Conservation (phyloP, 2,329 filamentous ascomycete species). For the Claviceps humidiphila region DNA sequence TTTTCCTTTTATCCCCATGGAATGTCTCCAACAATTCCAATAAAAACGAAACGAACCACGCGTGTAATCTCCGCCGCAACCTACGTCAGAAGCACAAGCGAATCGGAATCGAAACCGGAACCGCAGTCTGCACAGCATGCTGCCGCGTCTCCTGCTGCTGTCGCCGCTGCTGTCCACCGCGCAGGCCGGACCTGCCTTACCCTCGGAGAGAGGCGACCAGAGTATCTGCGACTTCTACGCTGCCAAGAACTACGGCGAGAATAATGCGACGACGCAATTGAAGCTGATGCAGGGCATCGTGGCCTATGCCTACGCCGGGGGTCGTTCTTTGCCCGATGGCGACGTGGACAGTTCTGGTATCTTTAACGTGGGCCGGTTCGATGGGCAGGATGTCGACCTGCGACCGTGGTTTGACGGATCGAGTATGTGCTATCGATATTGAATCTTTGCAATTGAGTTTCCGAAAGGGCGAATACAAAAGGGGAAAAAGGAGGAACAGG, state of each 20-base stretch:
- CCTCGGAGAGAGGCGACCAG: neutral
- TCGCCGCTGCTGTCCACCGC: neutral
- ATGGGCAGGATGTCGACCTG: conserved; percentile 12
- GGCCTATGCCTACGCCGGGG: conserved; percentile 17
- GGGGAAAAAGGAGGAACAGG: too few relatives aligned
- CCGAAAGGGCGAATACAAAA: too few relatives aligned
- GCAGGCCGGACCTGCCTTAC: neutral
- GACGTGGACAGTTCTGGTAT: conserved; percentile 14
- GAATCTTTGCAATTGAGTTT: too few relatives aligned
- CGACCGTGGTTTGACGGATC: conserved; percentile 19
- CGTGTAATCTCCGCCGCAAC: too few relatives aligned
- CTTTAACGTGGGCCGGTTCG: conserved; percentile 14
- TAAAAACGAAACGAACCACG: too few relatives aligned
- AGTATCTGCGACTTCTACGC: conserved; percentile 21
- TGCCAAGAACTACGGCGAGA: conserved; percentile 11
- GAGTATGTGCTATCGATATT: conserved; percentile 6
- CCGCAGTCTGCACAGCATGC: neutral
- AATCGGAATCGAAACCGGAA: too few relatives aligned
- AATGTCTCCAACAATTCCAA: too few relatives aligned
- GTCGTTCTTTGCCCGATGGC: conserved; percentile 7
- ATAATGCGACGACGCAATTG: conserved; percentile 13
- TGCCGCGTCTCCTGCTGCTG: neutral
- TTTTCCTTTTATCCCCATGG: too few relatives aligned
- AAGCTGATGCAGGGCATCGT: conserved; percentile 17
- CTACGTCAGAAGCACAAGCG: too few relatives aligned